Conservation (phyloP, 192 early-diverging fungal species). For the Linnemannia exigua region DNA sequence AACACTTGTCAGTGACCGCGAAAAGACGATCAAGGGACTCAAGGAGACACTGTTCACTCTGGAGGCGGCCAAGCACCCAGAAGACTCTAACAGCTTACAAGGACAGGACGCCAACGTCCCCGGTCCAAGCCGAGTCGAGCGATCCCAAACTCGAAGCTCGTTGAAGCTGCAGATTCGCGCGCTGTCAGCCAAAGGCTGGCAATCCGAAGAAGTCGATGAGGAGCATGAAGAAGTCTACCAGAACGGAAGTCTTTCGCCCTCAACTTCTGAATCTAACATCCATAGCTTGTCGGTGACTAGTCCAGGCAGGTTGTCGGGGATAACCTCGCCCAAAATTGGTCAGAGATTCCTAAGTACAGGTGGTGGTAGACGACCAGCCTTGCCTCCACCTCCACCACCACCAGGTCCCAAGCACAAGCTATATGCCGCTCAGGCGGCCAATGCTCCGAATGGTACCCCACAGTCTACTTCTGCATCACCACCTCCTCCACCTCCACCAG, state of each 20-base stretch:
- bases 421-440: slow-evolving; percentile 24
- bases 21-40: slow-evolving; percentile 40
- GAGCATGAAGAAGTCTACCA: slow-evolving; percentile 35
- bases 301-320: neutral
- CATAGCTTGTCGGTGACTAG: slow-evolving; percentile 19
- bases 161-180: slow-evolving; percentile 40
- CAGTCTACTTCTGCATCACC: neutral
- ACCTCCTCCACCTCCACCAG: neutral
- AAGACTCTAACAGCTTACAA: slow-evolving; percentile 19
- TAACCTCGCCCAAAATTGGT: slow-evolving; percentile 21
- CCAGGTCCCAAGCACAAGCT: slow-evolving; percentile 45
- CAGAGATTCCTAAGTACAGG: slow-evolving; percentile 24
- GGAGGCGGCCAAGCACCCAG: slow-evolving; percentile 35
- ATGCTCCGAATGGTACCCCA: neutral
- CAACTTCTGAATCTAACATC: slow-evolving; percentile 15
- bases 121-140: slow-evolving; percentile 10
- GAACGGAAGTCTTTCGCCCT: neutral
- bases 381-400: slow-evolving; percentile 50
- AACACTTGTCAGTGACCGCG: slow-evolving; percentile 24
- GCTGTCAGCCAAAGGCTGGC: slow-evolving; percentile 46
- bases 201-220: slow-evolving; percentile 43
- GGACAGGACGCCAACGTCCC: neutral
- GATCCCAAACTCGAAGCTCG: slow-evolving; percentile 31
- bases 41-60: slow-evolving; percentile 40
- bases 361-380: slow-evolving; percentile 32